Conservation (phyloP, 139 green algal genomes). For the Picochlorum sp. region DNA sequence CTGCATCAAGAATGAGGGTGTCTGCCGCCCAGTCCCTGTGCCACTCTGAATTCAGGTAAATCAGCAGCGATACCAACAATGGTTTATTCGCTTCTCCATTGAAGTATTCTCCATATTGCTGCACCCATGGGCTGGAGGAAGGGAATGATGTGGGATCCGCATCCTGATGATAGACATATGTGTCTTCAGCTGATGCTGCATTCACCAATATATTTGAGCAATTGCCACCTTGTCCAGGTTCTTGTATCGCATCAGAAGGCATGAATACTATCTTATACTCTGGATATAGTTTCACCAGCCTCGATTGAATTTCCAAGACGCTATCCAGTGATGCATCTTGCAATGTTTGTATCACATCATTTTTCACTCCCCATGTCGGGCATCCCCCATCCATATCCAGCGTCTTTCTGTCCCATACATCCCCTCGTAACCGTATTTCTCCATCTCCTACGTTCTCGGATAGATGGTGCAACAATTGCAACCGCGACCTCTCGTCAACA, state of each 20-base stretch:
- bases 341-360: constrained; percentile 35
- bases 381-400: constrained; percentile 36
- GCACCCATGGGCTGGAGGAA: constrained; percentile 23
- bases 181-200: constrained; percentile 58
- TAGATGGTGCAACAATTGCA: constrained; percentile 31
- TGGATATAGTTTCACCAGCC: constrained; percentile 60
- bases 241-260: constrained; percentile 60
- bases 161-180: constrained; percentile 73
- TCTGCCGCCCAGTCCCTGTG: constrained; percentile 58
- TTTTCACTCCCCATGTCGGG: constrained; percentile 55
- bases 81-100: constrained; percentile 73
- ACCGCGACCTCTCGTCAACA: constrained; percentile 32
- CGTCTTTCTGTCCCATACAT: constrained; percentile 54
- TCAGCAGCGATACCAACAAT: constrained; percentile 68
- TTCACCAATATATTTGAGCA: constrained; percentile 75
- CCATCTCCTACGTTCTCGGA: background rate
- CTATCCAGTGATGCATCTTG: constrained; percentile 21
- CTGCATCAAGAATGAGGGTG: constrained; percentile 73
- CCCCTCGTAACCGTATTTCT: constrained; percentile 12
- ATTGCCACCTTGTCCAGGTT: constrained; percentile 16
- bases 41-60: constrained; percentile 77
- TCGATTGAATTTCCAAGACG: constrained; percentile 60
- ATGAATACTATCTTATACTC: constrained; percentile 62
- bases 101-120: constrained; percentile 56
- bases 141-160: constrained; percentile 67